Evolutionary conservation across 2,329 filamentous ascomycete genomes (phyloP).

Genomic region (Albophoma yamanashiensis): DNA sequence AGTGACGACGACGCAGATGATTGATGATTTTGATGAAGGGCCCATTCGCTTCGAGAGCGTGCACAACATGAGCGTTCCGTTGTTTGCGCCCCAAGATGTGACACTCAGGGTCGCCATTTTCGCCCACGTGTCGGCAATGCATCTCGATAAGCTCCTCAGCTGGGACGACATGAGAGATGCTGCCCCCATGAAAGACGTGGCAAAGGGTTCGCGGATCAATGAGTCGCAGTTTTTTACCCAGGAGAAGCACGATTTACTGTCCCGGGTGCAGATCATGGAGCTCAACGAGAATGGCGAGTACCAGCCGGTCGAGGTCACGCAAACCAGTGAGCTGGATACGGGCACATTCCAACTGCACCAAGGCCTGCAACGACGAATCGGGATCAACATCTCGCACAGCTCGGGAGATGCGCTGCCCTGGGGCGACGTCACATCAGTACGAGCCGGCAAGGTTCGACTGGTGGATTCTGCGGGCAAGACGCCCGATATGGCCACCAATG

Average conservation of each 20-base stretch:
- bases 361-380: constrained; percentile 79
- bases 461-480: constrained; percentile 79
- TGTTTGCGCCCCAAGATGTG: constrained; percentile 59
- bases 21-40: constrained; percentile 85
- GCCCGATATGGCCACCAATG: constrained; percentile 62
- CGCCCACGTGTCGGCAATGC: constrained; percentile 82
- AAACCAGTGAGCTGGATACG: constrained; percentile 71
- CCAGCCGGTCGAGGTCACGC: constrained; percentile 82
- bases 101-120: constrained; percentile 83
- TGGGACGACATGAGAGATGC: constrained; percentile 97
- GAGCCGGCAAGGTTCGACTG: constrained; percentile 71
- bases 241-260: constrained; percentile 88
- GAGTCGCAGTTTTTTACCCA: constrained; percentile 90
- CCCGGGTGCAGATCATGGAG: constrained; percentile 79
- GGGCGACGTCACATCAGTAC: constrained; percentile 69
- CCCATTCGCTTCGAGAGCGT: constrained; percentile 93
- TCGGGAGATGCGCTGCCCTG: constrained; percentile 82
- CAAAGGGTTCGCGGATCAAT: constrained; percentile 59
- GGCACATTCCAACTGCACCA: constrained; percentile 94
- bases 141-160: constrained; percentile 91
- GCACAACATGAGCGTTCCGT: constrained; percentile 90
- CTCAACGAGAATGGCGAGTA: constrained; percentile 88
- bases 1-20: constrained; percentile 91
- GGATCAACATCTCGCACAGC: constrained; percentile 82
- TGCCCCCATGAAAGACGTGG: constrained; percentile 43